These are phyloP conservation scores for Kodamaea arcana DNA, from an alignment of 1,139 yeast species.

Conservation along the genomic window DNA sequence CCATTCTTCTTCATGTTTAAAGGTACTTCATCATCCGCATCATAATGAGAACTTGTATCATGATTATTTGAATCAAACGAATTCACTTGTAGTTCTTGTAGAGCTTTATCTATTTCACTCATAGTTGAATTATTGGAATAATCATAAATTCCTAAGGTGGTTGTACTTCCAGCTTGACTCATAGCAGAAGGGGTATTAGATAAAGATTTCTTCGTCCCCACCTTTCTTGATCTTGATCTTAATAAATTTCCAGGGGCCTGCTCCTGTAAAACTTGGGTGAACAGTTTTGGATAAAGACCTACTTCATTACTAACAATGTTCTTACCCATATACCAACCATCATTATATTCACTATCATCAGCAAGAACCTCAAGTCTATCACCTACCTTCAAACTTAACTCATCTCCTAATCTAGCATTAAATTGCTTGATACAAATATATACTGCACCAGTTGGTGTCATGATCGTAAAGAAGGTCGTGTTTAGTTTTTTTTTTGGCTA, in stretches of 20 bases:
- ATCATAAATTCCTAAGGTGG: neutral
- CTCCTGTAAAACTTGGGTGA: constrained; percentile 49
- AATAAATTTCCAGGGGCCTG: constrained; percentile 27
- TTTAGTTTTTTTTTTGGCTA: constrained; percentile 1
- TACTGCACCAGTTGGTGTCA: constrained; percentile 17
- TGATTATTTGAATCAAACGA: constrained; percentile 6
- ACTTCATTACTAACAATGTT: constrained; percentile 66
- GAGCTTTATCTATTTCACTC: constrained; percentile 80
- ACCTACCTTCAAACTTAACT: constrained; percentile 72
- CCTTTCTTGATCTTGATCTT: constrained; percentile 57
- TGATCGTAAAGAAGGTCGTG: neutral
- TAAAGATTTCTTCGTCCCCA: constrained; percentile 13
- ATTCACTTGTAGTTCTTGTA: constrained; percentile 59
- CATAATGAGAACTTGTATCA: neutral
- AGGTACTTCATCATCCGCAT: neutral
- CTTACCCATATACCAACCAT: constrained; percentile 96
- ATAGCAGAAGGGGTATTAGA: constrained; percentile 5
- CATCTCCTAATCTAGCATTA: constrained; percentile 84
- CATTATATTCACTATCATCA: constrained; percentile 89
- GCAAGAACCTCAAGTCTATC: constrained; percentile 86
- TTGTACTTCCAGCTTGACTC: neutral
- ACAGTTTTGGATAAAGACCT: constrained; percentile 87
- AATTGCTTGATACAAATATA: constrained; percentile 77
- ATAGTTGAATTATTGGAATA: constrained; percentile 51
- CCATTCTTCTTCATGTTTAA: neutral